A percentile compares a stretch with the other conserved stretches of the same genome.
These are phyloP conservation scores for Apiotrichum sp. DNA, from an alignment of 1,284 basidiomycete species.

Conservation along the genomic window DNA sequence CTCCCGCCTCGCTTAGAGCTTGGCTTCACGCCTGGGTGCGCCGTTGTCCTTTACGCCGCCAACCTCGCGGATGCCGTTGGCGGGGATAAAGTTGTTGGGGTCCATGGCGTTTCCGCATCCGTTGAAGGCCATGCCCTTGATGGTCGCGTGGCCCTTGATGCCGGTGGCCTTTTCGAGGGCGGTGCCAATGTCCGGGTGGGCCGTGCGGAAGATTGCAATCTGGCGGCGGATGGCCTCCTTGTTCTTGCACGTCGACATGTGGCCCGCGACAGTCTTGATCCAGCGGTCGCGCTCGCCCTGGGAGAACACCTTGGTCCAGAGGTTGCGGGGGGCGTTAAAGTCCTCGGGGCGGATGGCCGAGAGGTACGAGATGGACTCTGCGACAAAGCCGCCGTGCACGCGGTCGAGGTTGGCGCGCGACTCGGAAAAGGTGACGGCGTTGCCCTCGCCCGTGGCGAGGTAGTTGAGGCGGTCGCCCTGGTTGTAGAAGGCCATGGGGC, in stretches of 20 bases:
- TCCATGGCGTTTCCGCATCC: slow-evolving; percentile 29
- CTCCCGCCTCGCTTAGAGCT: slow-evolving; percentile 1
- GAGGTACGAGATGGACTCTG: slow-evolving; percentile 65
- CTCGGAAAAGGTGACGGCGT: slow-evolving; percentile 46
- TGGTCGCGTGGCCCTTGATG: slow-evolving; percentile 45
- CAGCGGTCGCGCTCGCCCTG: slow-evolving; percentile 63
- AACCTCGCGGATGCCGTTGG: slow-evolving; percentile 7
- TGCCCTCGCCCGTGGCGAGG: slow-evolving; percentile 54
- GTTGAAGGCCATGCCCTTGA: slow-evolving; percentile 59
- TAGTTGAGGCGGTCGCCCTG: slow-evolving; percentile 83
- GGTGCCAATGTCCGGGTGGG: slow-evolving; percentile 65
- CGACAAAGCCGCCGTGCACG: slow-evolving; percentile 68
- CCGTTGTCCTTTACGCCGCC: slow-evolving; percentile 13
- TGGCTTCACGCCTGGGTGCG: slow-evolving; percentile 1
- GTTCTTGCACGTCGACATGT: slow-evolving; percentile 63
- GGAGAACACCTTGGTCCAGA: slow-evolving; percentile 72
- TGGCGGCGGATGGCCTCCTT: slow-evolving; percentile 61
- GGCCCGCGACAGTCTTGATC: slow-evolving; percentile 68
- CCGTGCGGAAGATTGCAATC: slow-evolving; percentile 71
- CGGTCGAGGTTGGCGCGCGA: slow-evolving; percentile 34
- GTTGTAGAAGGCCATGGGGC: slow-evolving; percentile 58
- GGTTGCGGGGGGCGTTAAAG: slow-evolving; percentile 80
- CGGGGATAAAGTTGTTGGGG: slow-evolving; percentile 2
- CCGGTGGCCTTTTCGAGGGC: slow-evolving; percentile 68
- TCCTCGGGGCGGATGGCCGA: slow-evolving; percentile 73